Base-by-base conservation (phyloP, 495 filamentous ascomycete genomes). In the Daldinia caldariorum region DNA sequence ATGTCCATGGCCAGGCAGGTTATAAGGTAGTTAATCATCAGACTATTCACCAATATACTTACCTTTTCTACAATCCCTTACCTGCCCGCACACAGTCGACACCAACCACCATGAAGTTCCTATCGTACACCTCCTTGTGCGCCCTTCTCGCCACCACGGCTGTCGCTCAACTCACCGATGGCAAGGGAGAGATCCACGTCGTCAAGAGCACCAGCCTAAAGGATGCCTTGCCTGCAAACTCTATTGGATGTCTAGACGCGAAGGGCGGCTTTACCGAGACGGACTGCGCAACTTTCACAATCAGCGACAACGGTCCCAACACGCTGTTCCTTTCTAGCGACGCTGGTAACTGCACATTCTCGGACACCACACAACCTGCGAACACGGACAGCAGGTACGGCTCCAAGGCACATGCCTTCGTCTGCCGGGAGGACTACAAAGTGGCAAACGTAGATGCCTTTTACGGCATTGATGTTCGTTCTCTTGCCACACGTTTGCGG, bases 341-440 rank as follows among this genome's bases (percentile, higher is more conserved):
- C 12, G 49, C 59, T 12, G 78, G 77, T 8, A 73, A 72, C 63
- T 81, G 80, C 59, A 76, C 59, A 14, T 78, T 80, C 55, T 65
- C 61, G 1, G 74, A 81, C 67, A 16, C 63, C 5, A 66, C 47
- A 12, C 74, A 73, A 68, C 73, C 74, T 6, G 62, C 59, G 38
- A 79, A 80, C 66, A 72, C 71, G 6, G 81, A 83, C 66, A 79
- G 69, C 49, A 32, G 8, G 31, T 81, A 81, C 60, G 78, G 79
- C 37, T 57, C 55, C 1, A 32, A 64, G 13, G 58, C 69, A 2
- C 67, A 78, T 58, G 72, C 79, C 1, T 76, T 69, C 63, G 61
- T 63, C 20, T 81, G 79, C 50, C 57, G 35, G 0, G 49, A 58
- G 7, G 54, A 63, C 41, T 71, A 61, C 10, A 13, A 1, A 35